Base-by-base conservation (phyloP, 768 basidiomycete species). In the Suillus discolor region DNA sequence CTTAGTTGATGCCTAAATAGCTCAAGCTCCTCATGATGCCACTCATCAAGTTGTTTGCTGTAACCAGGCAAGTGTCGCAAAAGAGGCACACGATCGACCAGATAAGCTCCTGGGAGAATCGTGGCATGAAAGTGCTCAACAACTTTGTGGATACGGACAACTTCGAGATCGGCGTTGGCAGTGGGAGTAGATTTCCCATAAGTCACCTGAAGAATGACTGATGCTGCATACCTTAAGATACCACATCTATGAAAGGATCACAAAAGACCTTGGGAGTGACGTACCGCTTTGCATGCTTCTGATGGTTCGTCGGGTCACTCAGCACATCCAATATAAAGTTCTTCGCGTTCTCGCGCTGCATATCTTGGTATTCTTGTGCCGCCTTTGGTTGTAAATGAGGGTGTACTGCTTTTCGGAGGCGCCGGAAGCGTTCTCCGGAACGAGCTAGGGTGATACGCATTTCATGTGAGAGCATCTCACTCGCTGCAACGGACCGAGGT, bases 11-110 rank as follows among this genome's bases (percentile, higher is more conserved):
- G 75, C 57, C 80, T 83, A 75, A 86, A 88, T 13, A 89, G 71
- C 0, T 61, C 71, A 1, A 87, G 75, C 67, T 88, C 87, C 49
- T 84, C 82, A 4, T 63, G 68, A 68, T 89, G 88, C 9, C 83
- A 85, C 1, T 80, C 76, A 62, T 80, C 78, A 13, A 90, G 79
- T 65, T 85, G 81, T 13, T 80, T 78, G 7, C 85, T 77, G 67
- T 88, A 87, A 8, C 85, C 85, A 6, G 89, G 89, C 18, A 91
- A 71, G 70, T 83, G 83, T 42, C 68, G 68, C 38, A 80, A 68
- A 65, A 73, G 63, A 1, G 80, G 78, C 36, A 74, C 70, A 15
- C 63, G 67, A 68, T 81, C 78, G 45, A 79, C 76, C 15, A 75
- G 70, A 62, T 76, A 72, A 20, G 70, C 66, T 7, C 77, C 78